Percentiles rank a stretch among this genome's conserved stretches.
phyloP scores from a whole-genome alignment of 768 basidiomycete species.

The Flagelloscypha sp. region DNA sequence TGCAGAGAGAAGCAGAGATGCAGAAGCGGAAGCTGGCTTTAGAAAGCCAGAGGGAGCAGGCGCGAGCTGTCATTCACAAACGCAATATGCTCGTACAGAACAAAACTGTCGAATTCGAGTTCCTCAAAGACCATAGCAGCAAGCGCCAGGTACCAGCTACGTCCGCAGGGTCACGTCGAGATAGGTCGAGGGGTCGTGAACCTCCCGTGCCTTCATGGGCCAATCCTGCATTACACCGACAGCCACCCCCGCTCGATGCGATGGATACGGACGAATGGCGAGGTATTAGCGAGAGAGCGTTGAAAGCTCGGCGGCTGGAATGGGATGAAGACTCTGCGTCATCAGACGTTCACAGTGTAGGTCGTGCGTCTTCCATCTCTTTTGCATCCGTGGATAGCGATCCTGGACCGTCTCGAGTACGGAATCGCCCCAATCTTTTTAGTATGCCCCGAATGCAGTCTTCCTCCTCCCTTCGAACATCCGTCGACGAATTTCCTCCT shows the following conservation, averaged over 20 bases:
- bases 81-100: conserved; percentile 68
- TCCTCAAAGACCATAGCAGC: conserved; percentile 26
- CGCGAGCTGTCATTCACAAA: conserved; percentile 88
- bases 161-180: too few relatives aligned
- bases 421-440: conserved; percentile 53
- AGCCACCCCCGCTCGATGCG: conserved; percentile 42
- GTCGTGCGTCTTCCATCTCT: conserved; percentile 70
- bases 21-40: conserved; percentile 71
- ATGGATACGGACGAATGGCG: conserved; percentile 38
- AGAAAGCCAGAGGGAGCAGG: conserved; percentile 75
- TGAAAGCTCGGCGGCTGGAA: conserved; percentile 75
- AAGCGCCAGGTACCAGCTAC: conserved; percentile 50
- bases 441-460: conserved; percentile 71
- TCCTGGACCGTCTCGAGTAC: conserved; percentile 65
- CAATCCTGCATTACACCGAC: conserved; percentile 55
- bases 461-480: conserved; percentile 65
- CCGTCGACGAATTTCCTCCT: conserved; percentile 63
- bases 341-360: conserved; percentile 71
- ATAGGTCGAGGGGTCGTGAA: too few relatives aligned
- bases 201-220: too few relatives aligned
- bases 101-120: conserved; percentile 37
- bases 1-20: conserved; percentile 75
- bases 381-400: conserved; percentile 83
- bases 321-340: conserved; percentile 88
- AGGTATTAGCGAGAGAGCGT: conserved; percentile 50